These are phyloP conservation scores for Tuber brumale DNA, from an alignment of 495 filamentous ascomycete genomes.

Conservation along the genomic window DNA sequence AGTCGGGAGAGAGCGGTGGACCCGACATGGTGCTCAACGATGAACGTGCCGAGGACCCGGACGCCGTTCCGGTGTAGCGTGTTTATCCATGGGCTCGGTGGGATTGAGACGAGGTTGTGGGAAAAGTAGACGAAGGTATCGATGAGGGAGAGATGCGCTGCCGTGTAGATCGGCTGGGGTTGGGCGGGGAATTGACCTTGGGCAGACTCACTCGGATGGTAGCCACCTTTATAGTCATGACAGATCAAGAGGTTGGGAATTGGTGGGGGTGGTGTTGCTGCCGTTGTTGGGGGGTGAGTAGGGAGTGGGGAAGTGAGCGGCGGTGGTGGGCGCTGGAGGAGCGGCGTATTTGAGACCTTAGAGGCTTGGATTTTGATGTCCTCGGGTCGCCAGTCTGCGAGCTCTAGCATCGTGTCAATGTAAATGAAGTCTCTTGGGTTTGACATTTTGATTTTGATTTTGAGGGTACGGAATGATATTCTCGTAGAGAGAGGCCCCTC, in stretches of 20 bases:
- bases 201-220: conserved; percentile 45
- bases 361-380: conserved; percentile 40
- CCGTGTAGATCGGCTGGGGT: conserved; percentile 36
- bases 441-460: neutral
- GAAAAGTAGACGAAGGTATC: conserved; percentile 48
- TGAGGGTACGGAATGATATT: neutral
- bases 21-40: conserved; percentile 43
- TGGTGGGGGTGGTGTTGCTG: conserved; percentile 5
- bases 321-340: conserved; percentile 34
- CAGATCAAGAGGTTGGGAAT: conserved; percentile 43
- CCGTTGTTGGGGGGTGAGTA: neutral
- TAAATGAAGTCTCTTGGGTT: conserved; percentile 25
- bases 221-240: conserved; percentile 48
- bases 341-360: conserved; percentile 46
- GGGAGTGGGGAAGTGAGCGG: neutral
- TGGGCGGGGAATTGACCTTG: conserved; percentile 33
- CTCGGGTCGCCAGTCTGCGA: conserved; percentile 42
- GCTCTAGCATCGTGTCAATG: conserved; percentile 42
- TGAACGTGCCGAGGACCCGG: conserved; percentile 45
- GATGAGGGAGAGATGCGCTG: conserved; percentile 46
- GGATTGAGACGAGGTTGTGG: conserved; percentile 46
- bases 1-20: conserved; percentile 39
- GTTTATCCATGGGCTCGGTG: conserved; percentile 48
- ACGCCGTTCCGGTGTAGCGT: conserved; percentile 47
- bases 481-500: neutral